These are phyloP conservation scores for Ambrosia trifida DNA, from an alignment of 129 eudicot species.

Conservation along the genomic window DNA sequence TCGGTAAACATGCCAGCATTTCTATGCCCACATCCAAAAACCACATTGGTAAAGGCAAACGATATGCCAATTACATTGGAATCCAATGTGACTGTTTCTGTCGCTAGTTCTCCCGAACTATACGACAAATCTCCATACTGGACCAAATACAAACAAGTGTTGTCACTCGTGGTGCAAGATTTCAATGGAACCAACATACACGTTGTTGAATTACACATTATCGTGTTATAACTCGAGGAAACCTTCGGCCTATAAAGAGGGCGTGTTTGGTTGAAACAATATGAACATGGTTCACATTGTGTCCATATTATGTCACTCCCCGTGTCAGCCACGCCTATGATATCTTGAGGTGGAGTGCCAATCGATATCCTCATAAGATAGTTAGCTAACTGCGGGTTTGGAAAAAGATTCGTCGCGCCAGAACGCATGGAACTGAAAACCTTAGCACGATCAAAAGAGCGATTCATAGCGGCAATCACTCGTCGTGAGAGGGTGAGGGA, in stretches of 20 bases:
- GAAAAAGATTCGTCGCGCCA: conserved; percentile 21
- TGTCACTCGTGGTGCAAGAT: conserved; percentile 22
- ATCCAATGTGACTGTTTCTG: conserved; percentile 35
- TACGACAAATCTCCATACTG: conserved; percentile 36
- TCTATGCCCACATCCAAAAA: conserved; percentile 42
- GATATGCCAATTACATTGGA: not conserved
- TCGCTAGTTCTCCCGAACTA: conserved; percentile 38
- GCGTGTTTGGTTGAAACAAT: conserved; percentile 40
- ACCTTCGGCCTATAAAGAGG: conserved; percentile 35
- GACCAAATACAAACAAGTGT: conserved; percentile 30
- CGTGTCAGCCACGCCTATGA: conserved; percentile 42
- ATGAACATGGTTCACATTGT: conserved; percentile 46
- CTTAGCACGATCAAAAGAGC: conserved; percentile 31
- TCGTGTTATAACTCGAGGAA: conserved; percentile 33
- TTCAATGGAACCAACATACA: conserved; percentile 25
- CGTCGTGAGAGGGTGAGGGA: conserved; percentile 27
- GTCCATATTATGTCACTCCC: conserved; percentile 51
- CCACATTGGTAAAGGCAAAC: conserved; percentile 6
- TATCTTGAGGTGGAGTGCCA: conserved; percentile 40
- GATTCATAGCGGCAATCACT: conserved; percentile 25
- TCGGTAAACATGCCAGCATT: conserved; percentile 37
- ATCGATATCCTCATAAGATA: conserved; percentile 41
- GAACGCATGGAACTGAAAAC: conserved; percentile 30
- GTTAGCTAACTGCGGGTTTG: conserved; percentile 29
- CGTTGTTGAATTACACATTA: conserved; percentile 26